A percentile compares a stretch with the other conserved stretches of the same genome.
phyloP scores from a whole-genome alignment of 2,329 filamentous ascomycete genomes.

The Neospermospora avenae region DNA sequence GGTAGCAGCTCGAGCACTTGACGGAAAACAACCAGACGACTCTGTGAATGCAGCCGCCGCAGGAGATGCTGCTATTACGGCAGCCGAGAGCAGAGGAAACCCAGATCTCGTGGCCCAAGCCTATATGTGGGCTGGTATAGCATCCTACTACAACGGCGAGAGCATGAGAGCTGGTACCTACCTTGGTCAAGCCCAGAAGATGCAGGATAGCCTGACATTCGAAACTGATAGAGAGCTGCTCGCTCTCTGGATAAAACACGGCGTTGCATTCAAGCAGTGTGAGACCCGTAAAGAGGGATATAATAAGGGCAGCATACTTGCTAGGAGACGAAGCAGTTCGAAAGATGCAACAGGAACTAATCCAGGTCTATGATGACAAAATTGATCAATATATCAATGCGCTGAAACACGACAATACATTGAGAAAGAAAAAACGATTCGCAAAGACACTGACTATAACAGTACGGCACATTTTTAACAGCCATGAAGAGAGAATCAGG shows the following conservation, averaged over 20 bases:
- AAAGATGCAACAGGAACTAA: background rate
- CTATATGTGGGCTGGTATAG: background rate
- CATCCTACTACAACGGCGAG: background rate
- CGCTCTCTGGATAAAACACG: background rate
- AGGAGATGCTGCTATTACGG: background rate
- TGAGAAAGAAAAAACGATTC: background rate
- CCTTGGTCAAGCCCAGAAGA: background rate
- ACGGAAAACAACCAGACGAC: background rate
- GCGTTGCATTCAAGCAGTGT: background rate
- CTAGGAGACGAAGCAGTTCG: background rate
- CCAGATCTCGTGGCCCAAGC: background rate
- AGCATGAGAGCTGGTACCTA: background rate
- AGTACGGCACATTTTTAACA: background rate
- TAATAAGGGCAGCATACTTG: background rate
- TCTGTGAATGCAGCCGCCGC: background rate
- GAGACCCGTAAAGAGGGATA: background rate
- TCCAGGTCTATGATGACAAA: too few relatives aligned
- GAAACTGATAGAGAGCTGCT: background rate
- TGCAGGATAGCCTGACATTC: background rate
- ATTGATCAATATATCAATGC: too few relatives aligned
- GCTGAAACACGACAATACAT: background rate
- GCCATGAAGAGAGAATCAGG: background rate
- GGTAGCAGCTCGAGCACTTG: background rate
- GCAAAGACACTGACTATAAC: background rate
- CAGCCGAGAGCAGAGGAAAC: background rate